phyloP scores from a whole-genome alignment of 495 filamentous ascomycete genomes.

The Hypoxylon fragiforme region DNA sequence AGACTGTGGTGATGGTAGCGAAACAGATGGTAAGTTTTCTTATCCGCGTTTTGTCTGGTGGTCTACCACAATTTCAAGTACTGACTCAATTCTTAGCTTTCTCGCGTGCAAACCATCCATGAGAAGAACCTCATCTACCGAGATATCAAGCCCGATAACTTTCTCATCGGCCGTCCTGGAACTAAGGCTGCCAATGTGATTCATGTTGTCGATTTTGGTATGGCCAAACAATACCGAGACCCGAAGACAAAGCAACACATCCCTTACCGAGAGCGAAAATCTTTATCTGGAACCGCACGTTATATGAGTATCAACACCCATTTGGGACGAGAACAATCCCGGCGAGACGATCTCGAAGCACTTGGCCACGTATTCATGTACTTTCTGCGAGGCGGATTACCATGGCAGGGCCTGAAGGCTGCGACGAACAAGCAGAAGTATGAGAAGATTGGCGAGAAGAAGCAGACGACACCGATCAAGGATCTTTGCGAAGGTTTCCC shows the following conservation, averaged over 20 bases:
- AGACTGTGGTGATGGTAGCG: conserved; percentile 99
- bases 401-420: conserved; percentile 98
- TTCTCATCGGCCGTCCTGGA: conserved; percentile 91
- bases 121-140: conserved; percentile 99
- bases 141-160: conserved; percentile 99
- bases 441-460: conserved; percentile 99
- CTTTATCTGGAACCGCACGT: conserved; percentile 91
- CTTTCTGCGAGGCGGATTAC: conserved; percentile 92
- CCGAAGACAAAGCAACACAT: conserved; percentile 99
- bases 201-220: conserved; percentile 98
- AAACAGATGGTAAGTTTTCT: conserved; percentile 96
- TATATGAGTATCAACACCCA: conserved; percentile 99
- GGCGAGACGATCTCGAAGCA: conserved; percentile 94
- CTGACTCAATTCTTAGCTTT: conserved; percentile 63
- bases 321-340: conserved; percentile 92
- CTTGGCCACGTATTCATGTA: conserved; percentile 99
- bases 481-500: conserved; percentile 96
- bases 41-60: conserved; percentile 29
- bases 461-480: conserved; percentile 95
- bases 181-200: conserved; percentile 97
- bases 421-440: conserved; percentile 99
- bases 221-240: conserved; percentile 99
- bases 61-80: neutral
- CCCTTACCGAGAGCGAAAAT: conserved; percentile 96
- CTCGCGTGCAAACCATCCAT: conserved; percentile 97